Base-by-base conservation (phyloP, 1,284 basidiomycete species). In the Trichosporon faecale region DNA sequence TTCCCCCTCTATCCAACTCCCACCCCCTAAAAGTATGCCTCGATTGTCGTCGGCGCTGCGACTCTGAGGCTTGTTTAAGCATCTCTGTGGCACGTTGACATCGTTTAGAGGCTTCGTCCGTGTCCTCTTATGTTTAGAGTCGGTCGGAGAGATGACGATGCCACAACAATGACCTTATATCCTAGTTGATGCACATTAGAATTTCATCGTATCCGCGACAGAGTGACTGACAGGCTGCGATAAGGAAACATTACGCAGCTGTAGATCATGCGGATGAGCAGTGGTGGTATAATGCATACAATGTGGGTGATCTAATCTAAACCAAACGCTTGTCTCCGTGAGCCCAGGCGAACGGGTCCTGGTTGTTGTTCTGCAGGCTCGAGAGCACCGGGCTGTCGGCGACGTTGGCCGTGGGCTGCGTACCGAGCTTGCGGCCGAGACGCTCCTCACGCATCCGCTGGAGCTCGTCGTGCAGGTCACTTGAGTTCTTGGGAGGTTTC, bases 381-480 rank as follows among this genome's bases (percentile, higher is more conserved):
- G 57, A 61, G 29, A 61, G 57, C 27, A 61, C 57, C 7, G 57
- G 29, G 23, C 27, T 31, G 25, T 67, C 49, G 18, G 65, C 33
- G 21, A 68, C 71, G 25, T 25, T 31, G 57, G 6, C 35, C 16
- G 9, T 52, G 23, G 65, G n/a, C 14, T 35, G 37, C 16, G 2
- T 25, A 16, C 9, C 31, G 29, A 67, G 31, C 64, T 31, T 65
- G 61, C 23, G 18, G 31, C 49, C 23, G 21, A 77, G 64, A 35
- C 76, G 71, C 71, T 79, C 78, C 7, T 76, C 74, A 63, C 74
- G 76, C 68, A 80, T 66, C 7, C 76, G 72, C 27, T 73, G 73
- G 21, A 82, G 69, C 70, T 81, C 80, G 25, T 70, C 70, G 23
- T 79, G 77, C 23, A 82, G 68, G 25, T 77, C 80, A 18, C 67